Percentiles rank a stretch among this genome's conserved stretches.
These are phyloP conservation scores for Xylaria telfairii DNA, from an alignment of 495 filamentous ascomycete species.

Conservation along the genomic window DNA sequence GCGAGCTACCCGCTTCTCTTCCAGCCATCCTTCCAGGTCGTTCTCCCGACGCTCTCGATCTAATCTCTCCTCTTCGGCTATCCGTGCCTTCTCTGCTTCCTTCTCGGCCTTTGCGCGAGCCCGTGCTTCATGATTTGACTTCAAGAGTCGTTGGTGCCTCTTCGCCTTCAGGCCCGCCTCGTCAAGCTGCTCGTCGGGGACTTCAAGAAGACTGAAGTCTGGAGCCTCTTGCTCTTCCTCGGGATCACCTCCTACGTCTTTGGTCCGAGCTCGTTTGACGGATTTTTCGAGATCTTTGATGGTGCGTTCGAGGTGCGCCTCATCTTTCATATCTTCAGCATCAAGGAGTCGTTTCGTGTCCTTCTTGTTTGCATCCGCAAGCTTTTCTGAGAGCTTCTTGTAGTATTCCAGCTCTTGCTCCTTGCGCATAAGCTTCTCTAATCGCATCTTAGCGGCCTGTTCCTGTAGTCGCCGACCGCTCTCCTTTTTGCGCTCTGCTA, in stretches of 20 bases:
- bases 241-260: conserved; percentile 85
- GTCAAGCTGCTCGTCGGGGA: conserved; percentile 90
- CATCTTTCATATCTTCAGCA: conserved; percentile 88
- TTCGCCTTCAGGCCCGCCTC: conserved; percentile 90
- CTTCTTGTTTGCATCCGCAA: conserved; percentile 79
- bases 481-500: conserved; percentile 91
- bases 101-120: conserved; percentile 94
- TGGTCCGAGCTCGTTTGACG: conserved; percentile 86
- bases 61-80: conserved; percentile 79
- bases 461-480: conserved; percentile 90
- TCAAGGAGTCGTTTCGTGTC: conserved; percentile 85
- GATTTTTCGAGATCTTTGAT: conserved; percentile 88
- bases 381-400: conserved; percentile 73
- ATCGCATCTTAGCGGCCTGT: conserved; percentile 93
- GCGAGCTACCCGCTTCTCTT: conserved; percentile 76
- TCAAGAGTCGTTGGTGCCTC: conserved; percentile 87
- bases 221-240: conserved; percentile 76
- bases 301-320: conserved; percentile 75
- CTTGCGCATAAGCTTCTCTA: conserved; percentile 93
- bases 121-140: conserved; percentile 90
- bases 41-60: conserved; percentile 85
- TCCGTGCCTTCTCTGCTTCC: conserved; percentile 81
- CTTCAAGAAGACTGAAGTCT: conserved; percentile 85
- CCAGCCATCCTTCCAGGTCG: conserved; percentile 86
- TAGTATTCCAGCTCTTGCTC: conserved; percentile 96